Base-by-base conservation (phyloP, 2,329 filamentous ascomycete genomes). In the Ramichloridium luteum region DNA sequence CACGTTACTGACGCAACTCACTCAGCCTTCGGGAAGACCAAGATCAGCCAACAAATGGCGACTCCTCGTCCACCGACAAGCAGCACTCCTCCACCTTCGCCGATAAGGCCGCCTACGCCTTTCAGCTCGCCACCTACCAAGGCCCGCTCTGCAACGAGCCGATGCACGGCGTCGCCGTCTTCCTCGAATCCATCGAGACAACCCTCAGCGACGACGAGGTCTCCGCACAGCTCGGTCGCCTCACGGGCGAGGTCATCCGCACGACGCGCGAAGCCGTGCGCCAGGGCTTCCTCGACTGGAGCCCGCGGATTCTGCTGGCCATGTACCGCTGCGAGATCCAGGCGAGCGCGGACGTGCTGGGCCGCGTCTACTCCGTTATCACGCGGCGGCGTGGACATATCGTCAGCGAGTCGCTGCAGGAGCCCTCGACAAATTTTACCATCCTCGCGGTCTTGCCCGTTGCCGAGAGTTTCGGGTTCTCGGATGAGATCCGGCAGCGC, bases 271-370 rank as follows among this genome's bases (percentile, higher is more conserved):
- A 83, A 27, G 72, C 77, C n/a, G 84, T 98, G 39, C 73, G 78
- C 30, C 67, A 77, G 41, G 88, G 78, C 13, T 93, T 96, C 65
- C 65, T 94, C 12, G 90, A 96, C 64, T 98, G 90, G 90, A 88
- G 80, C 23, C 82, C 90, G 0, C 77, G 90, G n/a, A 72, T 98
- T 45, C 74, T 96, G 62, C 74, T 98, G 27, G 90, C 90, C 31
- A 96, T 96, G 84, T 98, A 98, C 64, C 84, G 75, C 34, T 93
- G 88, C 55, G 90, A 96, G 55, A 96, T 98, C 49, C 90, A 96
- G 68, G 85, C 88, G 16, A 86, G 82, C 13, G 76, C 86, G 48
- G 90, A 96, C 58, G 90, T 96, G 25, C 74, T 98, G 4, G 90
- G 90, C 13, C 78, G 84, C 16, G 90, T 96, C 18, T 98, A 98